Percentiles rank a stretch among this genome's conserved stretches.
These are phyloP conservation scores for Apiotrichum sp. DNA, from an alignment of 1,284 basidiomycete species.

Conservation along the genomic window DNA sequence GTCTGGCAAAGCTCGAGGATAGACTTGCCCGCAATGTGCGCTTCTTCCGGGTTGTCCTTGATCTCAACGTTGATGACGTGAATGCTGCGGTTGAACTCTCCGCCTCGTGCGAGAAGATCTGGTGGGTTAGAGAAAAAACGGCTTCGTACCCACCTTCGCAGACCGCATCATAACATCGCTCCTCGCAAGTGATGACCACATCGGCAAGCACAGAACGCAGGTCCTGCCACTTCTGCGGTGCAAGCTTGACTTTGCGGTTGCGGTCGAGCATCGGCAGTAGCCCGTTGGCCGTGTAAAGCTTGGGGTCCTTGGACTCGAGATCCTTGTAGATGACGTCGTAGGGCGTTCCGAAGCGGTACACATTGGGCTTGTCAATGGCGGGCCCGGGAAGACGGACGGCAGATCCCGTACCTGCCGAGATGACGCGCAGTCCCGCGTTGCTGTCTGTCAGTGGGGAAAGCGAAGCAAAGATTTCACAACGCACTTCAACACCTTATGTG, in stretches of 20 bases:
- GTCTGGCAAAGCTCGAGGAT: conserved; percentile 88
- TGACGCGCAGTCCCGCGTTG: conserved; percentile 82
- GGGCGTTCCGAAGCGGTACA: conserved; percentile 96
- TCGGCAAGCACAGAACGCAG: conserved; percentile 71
- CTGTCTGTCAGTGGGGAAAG: conserved; percentile 15
- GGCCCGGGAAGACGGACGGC: conserved; percentile 94
- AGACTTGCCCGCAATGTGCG: conserved; percentile 87
- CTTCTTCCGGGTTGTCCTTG: conserved; percentile 99
- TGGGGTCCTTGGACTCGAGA: conserved; percentile 74
- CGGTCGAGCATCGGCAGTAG: conserved; percentile 96
- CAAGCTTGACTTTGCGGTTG: conserved; percentile 83
- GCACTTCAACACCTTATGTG: conserved; percentile 82
- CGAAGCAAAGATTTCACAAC: conserved; percentile 37
- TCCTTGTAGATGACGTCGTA: conserved; percentile 96
- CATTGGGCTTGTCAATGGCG: conserved; percentile 95
- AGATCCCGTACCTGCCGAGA: conserved; percentile 93
- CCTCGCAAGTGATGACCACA: conserved; percentile 97
- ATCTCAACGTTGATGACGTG: conserved; percentile 99
- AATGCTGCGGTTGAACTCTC: conserved; percentile 87
- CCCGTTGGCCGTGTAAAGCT: conserved; percentile 92
- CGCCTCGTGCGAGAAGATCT: conserved; percentile 84
- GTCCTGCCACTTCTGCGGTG: conserved; percentile 97
- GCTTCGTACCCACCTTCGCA: conserved; percentile 70
- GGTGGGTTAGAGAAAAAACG: conserved; percentile 1
- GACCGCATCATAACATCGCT: conserved; percentile 96